A percentile compares a stretch with the other conserved stretches of the same genome.
Evolutionary conservation across 352 stramenopile species (phyloP).

Genomic region (Salisapilia sapeloensis): DNA sequence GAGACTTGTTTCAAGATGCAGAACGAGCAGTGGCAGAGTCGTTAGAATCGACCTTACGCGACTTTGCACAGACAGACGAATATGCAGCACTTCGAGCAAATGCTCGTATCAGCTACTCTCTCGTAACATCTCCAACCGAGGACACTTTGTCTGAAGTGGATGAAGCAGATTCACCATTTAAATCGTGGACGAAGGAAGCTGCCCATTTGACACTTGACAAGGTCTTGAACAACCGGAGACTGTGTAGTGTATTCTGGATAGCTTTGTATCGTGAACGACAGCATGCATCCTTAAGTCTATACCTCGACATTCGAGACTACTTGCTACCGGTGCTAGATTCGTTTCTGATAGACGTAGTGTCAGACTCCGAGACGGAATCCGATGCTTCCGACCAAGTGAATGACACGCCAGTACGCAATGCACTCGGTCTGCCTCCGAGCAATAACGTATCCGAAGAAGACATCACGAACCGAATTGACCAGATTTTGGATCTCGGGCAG

Average conservation of each 20-base stretch:
- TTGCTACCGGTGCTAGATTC: slow-evolving; percentile 39
- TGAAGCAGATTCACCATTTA: slow-evolving; percentile 2
- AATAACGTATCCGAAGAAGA: slow-evolving; percentile 4
- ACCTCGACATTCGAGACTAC: slow-evolving; percentile 69
- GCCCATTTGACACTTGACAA: slow-evolving; percentile 55
- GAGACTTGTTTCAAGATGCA: slow-evolving; percentile 60
- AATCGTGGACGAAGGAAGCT: slow-evolving; percentile 4
- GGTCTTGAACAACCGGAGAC: slow-evolving; percentile 48
- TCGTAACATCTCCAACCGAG: slow-evolving; percentile 7
- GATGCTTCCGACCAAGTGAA: slow-evolving; percentile 7
- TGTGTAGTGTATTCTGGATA: slow-evolving; percentile 79
- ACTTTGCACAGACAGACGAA: slow-evolving; percentile 34
- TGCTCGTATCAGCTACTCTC: slow-evolving; percentile 30
- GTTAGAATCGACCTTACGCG: slow-evolving; percentile 48
- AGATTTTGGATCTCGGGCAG: slow-evolving; percentile 30
- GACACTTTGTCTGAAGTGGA: slow-evolving; percentile 2
- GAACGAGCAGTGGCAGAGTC: slow-evolving; percentile 52
- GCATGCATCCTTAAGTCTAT: slow-evolving; percentile 65
- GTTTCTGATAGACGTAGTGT: slow-evolving; percentile 23
- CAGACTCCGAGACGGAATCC: slow-evolving; percentile 11
- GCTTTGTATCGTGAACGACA: slow-evolving; percentile 76
- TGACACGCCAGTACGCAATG: slow-evolving; percentile 1
- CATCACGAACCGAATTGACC: slow-evolving; percentile 28
- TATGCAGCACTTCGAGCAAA: slow-evolving; percentile 36
- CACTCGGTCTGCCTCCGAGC: not conserved